phyloP scores from a whole-genome alignment of 2,329 filamentous ascomycete genomes.

The Penicillium digitatum region DNA sequence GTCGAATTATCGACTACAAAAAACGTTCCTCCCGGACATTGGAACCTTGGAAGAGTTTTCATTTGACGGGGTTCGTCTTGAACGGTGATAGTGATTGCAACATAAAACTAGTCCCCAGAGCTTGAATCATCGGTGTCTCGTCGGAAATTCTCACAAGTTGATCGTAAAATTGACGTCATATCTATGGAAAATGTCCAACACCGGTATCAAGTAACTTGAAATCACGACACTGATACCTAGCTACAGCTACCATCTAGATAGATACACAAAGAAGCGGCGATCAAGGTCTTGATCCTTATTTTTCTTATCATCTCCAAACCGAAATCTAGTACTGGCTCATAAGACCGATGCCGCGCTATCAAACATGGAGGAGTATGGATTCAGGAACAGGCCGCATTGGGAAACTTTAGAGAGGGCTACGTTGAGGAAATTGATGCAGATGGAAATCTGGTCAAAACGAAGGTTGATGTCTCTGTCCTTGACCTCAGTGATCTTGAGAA shows the following conservation, averaged over 20 bases:
- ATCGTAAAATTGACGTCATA: not conserved
- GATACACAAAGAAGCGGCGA: not conserved
- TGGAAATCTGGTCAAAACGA: too few relatives aligned
- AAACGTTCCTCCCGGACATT: too few relatives aligned
- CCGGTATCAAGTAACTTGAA: not conserved
- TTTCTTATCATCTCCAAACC: not conserved
- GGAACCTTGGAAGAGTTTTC: too few relatives aligned
- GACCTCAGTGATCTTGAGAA: too few relatives aligned
- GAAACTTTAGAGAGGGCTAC: too few relatives aligned
- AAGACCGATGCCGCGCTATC: not conserved
- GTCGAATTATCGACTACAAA: too few relatives aligned
- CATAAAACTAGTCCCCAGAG: too few relatives aligned
- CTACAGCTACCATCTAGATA: not conserved
- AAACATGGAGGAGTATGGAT: not conserved
- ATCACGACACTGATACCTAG: not conserved
- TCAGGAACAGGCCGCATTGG: too few relatives aligned
- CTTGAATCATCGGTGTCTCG: not conserved
- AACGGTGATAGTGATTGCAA: too few relatives aligned
- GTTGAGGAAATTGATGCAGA: too few relatives aligned
- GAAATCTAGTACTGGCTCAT: not conserved
- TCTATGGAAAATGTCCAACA: not conserved
- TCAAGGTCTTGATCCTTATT: not conserved
- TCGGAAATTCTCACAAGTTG: not conserved
- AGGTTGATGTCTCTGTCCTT: too few relatives aligned
- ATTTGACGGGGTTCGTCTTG: too few relatives aligned